Percentiles rank a stretch among this genome's conserved stretches.
phyloP scores from a whole-genome alignment of 2,329 filamentous ascomycete species.

The Leptographium flavum region DNA sequence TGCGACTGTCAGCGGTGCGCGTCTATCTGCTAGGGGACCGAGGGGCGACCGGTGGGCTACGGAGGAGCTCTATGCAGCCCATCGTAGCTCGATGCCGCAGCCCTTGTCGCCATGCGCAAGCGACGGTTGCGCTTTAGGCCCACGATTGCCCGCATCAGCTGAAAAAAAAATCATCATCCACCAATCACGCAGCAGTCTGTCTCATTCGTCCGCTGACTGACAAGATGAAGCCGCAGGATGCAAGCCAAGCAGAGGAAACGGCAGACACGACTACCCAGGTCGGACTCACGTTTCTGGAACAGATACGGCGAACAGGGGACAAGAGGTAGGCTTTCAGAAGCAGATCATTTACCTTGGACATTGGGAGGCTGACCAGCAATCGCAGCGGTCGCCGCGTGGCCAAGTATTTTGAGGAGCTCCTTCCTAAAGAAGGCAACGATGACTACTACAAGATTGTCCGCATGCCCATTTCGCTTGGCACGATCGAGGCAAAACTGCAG shows the following conservation, averaged over 20 bases:
- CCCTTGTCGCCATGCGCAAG: neutral
- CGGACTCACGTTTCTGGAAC: conserved; percentile 60
- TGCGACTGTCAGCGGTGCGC: neutral
- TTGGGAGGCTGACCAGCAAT: neutral
- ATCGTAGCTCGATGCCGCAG: neutral
- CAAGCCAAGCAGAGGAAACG: conserved; percentile 43
- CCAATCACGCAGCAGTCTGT: neutral
- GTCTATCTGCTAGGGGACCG: neutral
- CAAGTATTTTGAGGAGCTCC: conserved; percentile 59
- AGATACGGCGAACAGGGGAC: conserved; percentile 62
- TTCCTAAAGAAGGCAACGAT: conserved; percentile 46
- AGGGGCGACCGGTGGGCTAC: neutral
- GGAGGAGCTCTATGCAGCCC: neutral
- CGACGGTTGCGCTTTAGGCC: no score
- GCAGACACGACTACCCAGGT: conserved; percentile 54
- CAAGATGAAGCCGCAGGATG: conserved; percentile 2
- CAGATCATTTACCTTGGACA: neutral
- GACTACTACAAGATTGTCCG: conserved; percentile 68
- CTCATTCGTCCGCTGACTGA: neutral
- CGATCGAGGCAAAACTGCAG: conserved; percentile 61
- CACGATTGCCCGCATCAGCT: no score
- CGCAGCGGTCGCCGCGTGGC: conserved; percentile 58
- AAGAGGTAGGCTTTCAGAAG: conserved; percentile 51
- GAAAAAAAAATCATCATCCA: no score
- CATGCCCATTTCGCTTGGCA: conserved; percentile 65